Base-by-base conservation (phyloP, 2,329 filamentous ascomycete species). In the Zarea fungicola region DNA sequence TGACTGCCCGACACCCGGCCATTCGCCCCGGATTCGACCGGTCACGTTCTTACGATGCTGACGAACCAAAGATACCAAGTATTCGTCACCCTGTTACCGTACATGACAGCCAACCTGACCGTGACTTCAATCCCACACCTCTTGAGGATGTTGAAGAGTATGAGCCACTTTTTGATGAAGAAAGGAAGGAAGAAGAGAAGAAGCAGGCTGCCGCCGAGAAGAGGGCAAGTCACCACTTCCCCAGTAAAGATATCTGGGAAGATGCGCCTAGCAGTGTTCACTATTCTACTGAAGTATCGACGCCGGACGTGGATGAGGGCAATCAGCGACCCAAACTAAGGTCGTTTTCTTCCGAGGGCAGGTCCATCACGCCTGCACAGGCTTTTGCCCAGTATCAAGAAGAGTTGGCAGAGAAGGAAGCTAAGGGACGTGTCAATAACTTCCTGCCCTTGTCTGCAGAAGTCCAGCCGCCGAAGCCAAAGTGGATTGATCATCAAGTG, bases 201-300 rank as follows among this genome's bases (percentile, higher is more conserved):
- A 63, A 69, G 16, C 62, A 64, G 26, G 59, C 64, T 8, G 62
- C 65, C 35, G 62, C 64, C 21, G 70, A 74, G 43, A 75, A 76
- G 54, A 75, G 81, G 55, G 71, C 77, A 52, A 80, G 81, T 54
- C 85, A 85, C 52, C 68, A 78, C 53, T 99, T 99, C 67, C 93
- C 93, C 1, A 96, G 91, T 65, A 87, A 91, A 64, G 93, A 99
- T 64, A 81, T 97, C 34, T 99, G 93, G 93, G 93, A 99, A 70
- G 95, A 99, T 65, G 85, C 89, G 0, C 93, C 95, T 4, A 86
- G 84, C 61, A 96, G 90, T 67, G 75, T 89, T 45, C 83, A 93
- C 60, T 82, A 79, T 60, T 84, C 81, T 28, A 84, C 91, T 3
- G 90, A 88, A 52, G 92, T 97, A 7, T 88, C 85, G 3, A 93